A percentile compares a stretch with the other conserved stretches of the same genome.
These are phyloP conservation scores for Lichtheimia ramosa DNA, from an alignment of 371 early-diverging fungal species.

Conservation along the genomic window DNA sequence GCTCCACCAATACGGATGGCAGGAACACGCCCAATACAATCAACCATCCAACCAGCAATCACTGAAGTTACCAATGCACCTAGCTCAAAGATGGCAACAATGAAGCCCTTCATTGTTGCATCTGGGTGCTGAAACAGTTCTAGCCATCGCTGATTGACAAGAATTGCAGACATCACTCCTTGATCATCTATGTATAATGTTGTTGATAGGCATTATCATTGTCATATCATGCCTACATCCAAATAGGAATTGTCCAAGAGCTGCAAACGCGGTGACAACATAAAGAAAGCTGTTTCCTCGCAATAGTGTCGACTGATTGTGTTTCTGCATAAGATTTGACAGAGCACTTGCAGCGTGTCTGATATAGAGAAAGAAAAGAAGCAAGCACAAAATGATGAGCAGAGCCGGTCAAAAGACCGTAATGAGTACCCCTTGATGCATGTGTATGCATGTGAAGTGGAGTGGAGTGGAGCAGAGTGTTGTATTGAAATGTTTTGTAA, in stretches of 20 bases:
- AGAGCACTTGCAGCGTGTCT: too few species aligned
- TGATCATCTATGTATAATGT: constrained; percentile 25
- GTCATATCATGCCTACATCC: constrained; percentile 29
- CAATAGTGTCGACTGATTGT: too few species aligned
- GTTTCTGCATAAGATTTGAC: too few species aligned
- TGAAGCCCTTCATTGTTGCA: constrained; percentile 37
- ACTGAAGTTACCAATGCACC: constrained; percentile 43
- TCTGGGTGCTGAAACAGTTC: constrained; percentile 22
- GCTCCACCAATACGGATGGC: constrained; percentile 45
- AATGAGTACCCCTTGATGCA: too few species aligned
- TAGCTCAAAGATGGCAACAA: constrained; percentile 40
- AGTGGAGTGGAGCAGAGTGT: too few species aligned
- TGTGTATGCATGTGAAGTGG: too few species aligned
- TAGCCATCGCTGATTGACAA: constrained; percentile 39
- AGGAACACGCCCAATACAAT: constrained; percentile 41
- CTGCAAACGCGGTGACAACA: constrained; percentile 37
- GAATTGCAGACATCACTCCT: constrained; percentile 40
- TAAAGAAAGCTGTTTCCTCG: constrained; percentile 6
- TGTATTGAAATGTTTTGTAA: too few species aligned
- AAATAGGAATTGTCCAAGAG: constrained; percentile 41
- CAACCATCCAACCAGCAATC: constrained; percentile 35
- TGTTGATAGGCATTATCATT: too few species aligned
- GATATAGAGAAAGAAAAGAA: too few species aligned
- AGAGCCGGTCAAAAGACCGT: too few species aligned
- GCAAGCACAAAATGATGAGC: too few species aligned